Base-by-base conservation (phyloP, 140 eudicot genomes). In the Senecio squalidus region DNA sequence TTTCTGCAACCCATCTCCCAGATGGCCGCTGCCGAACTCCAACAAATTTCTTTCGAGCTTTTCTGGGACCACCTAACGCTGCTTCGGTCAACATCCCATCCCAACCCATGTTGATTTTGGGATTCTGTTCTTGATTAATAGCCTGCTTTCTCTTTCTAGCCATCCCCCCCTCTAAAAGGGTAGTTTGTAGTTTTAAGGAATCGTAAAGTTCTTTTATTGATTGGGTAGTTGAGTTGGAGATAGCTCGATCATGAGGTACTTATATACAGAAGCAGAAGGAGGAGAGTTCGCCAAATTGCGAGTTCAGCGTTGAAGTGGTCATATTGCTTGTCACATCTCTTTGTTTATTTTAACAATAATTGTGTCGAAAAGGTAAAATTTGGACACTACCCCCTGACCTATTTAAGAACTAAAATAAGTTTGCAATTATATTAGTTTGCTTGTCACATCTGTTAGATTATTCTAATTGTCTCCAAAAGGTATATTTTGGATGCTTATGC, bases 1-100 rank as follows among this genome's bases (percentile, higher is more conserved):
- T 86, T 66, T 86, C 95, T 6, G 95, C 92, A 52, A 86, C 95
- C 95, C 95, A 86, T 57, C 95, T 66, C 21, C 95, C 95, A 0
- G 95, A 86, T 10, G 95, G 95, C 48, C 95, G 66, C 16, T 82
- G 92, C 28, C 92, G 49, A 17, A 86, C 92, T 24, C 95, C 95
- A 18, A 86, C 85, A 61, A 74, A 82, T 45, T 84, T 73, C 75
- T 82, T 86, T 29, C 77, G 57, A 10, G 92, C 73, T 62, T 60
- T 47, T 28, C 68, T 38, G 44, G 74, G 74, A 3, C 81, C 92
- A 4, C 83, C 88, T 1, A 73, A 47, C 53, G 30, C 73, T 23
- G 81, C 58, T 62, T 74, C 84, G 33, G 53, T 74, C 22, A 71
- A 72, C 69, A 66, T 71, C 40, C 73, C 80, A 21, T 74, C 80